Evolutionary conservation across 371 early-diverging fungal species (phyloP).

Genomic region (Saksenaea vasiformis): DNA sequence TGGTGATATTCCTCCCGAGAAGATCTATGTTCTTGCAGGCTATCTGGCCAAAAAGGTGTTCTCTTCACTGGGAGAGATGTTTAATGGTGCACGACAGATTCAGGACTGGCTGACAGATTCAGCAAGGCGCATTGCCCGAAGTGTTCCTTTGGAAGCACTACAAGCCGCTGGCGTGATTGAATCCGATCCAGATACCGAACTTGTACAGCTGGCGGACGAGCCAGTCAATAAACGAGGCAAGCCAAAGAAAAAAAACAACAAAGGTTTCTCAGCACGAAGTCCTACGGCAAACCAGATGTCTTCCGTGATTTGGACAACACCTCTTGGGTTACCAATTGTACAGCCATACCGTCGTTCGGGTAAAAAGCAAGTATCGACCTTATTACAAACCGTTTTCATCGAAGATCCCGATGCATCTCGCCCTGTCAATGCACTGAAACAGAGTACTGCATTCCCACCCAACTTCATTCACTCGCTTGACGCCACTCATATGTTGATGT

Average conservation of each 20-base stretch:
- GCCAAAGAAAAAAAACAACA: constrained; percentile 14
- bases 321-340: constrained; percentile 92
- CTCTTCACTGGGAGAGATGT: constrained; percentile 85
- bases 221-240: neutral
- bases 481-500: constrained; percentile 97
- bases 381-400: constrained; percentile 81
- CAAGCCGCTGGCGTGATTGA: constrained; percentile 43
- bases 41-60: constrained; percentile 89
- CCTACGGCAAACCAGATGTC: constrained; percentile 70
- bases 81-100: constrained; percentile 85
- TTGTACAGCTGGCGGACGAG: neutral
- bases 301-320: constrained; percentile 96
- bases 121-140: constrained; percentile 82
- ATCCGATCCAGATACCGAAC: neutral
- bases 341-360: constrained; percentile 91
- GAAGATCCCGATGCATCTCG: constrained; percentile 69
- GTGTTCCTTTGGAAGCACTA: constrained; percentile 69
- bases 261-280: constrained; percentile 50
- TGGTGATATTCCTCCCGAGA: constrained; percentile 59
- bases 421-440: constrained; percentile 90
- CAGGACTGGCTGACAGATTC: constrained; percentile 95
- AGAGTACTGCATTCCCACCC: constrained; percentile 96
- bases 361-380: constrained; percentile 68
- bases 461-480: constrained; percentile 98
- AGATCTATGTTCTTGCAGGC: constrained; percentile 54